These are phyloP conservation scores for Ajuga reptans DNA, from an alignment of 305 asterid species.

Conservation along the genomic window DNA sequence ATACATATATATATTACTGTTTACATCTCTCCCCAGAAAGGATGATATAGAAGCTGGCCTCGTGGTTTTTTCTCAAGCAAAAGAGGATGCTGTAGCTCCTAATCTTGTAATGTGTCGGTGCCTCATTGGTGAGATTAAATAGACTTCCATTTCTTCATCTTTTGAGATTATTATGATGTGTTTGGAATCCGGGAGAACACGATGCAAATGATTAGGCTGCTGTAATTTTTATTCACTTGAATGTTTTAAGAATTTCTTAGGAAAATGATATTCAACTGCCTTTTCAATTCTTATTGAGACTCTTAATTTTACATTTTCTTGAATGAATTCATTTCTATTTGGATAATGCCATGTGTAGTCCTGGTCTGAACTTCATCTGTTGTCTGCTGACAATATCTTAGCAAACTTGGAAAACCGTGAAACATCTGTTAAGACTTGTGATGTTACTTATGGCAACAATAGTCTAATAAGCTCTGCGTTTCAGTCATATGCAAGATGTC, in stretches of 20 bases:
- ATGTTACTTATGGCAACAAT: neutral
- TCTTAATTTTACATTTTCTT: neutral
- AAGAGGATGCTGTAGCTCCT: slow-evolving; percentile 71
- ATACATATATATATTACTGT: neutral
- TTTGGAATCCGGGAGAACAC: slow-evolving; percentile 10
- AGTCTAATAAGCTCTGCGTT: neutral
- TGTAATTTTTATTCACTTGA: neutral
- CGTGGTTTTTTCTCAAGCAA: slow-evolving; percentile 73
- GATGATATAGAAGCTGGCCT: slow-evolving; percentile 82
- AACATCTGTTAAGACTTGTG: neutral
- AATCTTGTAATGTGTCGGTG: slow-evolving; percentile 92
- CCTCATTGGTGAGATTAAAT: slow-evolving; percentile 57
- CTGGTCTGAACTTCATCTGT: neutral
- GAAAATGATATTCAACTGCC: neutral
- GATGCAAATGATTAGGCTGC: slow-evolving; percentile 6
- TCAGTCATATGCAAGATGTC: slow-evolving; percentile 1
- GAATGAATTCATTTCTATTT: neutral
- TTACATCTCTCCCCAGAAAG: slow-evolving; percentile 50
- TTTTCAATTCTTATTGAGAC: neutral
- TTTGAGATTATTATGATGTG: slow-evolving; percentile 11
- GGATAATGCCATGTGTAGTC: neutral
- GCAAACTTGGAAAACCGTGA: neutral
- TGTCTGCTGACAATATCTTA: slow-evolving; percentile 13
- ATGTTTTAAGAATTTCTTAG: neutral
- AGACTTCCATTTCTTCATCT: slow-evolving; percentile 17